Evolutionary conservation across 2,329 filamentous ascomycete species (phyloP).

Genomic region (Microdochium bolleyi): DNA sequence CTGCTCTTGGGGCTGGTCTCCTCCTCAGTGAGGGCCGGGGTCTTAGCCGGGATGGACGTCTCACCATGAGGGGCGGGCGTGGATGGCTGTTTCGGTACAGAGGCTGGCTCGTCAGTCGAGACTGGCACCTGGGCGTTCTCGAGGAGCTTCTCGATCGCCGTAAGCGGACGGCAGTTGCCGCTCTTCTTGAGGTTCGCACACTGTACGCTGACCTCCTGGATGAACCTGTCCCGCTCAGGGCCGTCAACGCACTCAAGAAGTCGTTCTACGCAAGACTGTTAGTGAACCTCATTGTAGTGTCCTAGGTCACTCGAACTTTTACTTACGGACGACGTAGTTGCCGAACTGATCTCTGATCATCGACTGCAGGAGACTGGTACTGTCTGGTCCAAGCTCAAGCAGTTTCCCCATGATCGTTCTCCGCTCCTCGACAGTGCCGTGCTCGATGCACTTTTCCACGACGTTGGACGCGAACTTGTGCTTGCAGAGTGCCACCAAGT

Average conservation of each 20-base stretch:
- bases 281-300: slow-evolving; percentile 11
- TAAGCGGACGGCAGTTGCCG: slow-evolving; percentile 1
- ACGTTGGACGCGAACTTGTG: slow-evolving; percentile 98
- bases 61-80: slow-evolving; percentile 34
- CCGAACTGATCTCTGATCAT: slow-evolving; percentile 88
- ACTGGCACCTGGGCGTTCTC: slow-evolving; percentile 19
- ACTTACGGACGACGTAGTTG: slow-evolving; percentile 95
- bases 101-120: slow-evolving; percentile 8
- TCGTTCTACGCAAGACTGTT: slow-evolving; percentile 55
- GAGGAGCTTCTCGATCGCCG: slow-evolving; percentile 19
- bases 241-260: slow-evolving; percentile 58
- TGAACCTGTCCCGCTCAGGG: slow-evolving; percentile 47
- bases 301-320: neutral
- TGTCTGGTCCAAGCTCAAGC: slow-evolving; percentile 51
- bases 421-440: slow-evolving; percentile 62
- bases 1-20: slow-evolving; percentile 62
- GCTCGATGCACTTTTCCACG: slow-evolving; percentile 83
- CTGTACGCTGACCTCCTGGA: slow-evolving; percentile 1
- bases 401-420: slow-evolving; percentile 59
- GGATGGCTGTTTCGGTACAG: slow-evolving; percentile 11
- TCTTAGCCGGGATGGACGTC: slow-evolving; percentile 47
- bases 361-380: slow-evolving; percentile 60
- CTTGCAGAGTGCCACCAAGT: slow-evolving; percentile 72
- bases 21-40: slow-evolving; percentile 60
- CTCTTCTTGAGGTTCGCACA: slow-evolving; percentile 2